Evolutionary conservation across 208 protist genomes (phyloP), one percentile per base, ranked within the genome.

Genomic region (Acanthamoeba divionensis): DNA sequence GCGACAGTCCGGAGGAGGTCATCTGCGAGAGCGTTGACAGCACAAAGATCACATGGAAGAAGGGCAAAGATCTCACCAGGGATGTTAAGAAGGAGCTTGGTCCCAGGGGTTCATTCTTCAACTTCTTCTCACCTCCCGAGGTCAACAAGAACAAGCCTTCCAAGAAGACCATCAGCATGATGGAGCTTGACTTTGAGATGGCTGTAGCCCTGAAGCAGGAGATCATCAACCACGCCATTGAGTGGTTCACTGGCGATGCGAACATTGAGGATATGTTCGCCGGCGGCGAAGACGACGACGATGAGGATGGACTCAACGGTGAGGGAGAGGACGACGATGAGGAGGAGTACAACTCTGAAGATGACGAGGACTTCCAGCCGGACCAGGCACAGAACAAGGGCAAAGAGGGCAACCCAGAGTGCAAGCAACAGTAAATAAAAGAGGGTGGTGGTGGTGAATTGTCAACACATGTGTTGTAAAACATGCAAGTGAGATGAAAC

Each of bases 141-240:
- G 50, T 82, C 85, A 52, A 79, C 31, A n/a, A 85, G 45, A 48
- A 44, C 80, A 88, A 71, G 80, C 13, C 60, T 31, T 65, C 45
- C 36, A 24, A 12, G 9, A 6, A 85, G 65, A 60, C 45, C n/a
- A 54, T 62, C 26, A 79, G 31, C 85, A 52, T 33, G 63, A 69
- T 89, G 55, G 82, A 50, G 63, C 33, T 89, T 24, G 82, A 89
- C 65, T 89, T 89, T 50, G 82, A 69, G 63, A 80, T 89, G 82
- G 82, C 82, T 26, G 63, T 80, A 10, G n/a, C 38, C 4, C 12
- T 85, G 29, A 60, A 82, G 85, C 31, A 54, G 41, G 52, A 90
- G 85, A 85, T 85, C 62, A 90, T 90, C 85, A 52, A 52, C 21
- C 65, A 90, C 66, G 66, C 80, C 80, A 60, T 88, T 15, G 24